Evolutionary conservation across 495 filamentous ascomycete species (phyloP).

Genomic region (Penicillium fimorum): DNA sequence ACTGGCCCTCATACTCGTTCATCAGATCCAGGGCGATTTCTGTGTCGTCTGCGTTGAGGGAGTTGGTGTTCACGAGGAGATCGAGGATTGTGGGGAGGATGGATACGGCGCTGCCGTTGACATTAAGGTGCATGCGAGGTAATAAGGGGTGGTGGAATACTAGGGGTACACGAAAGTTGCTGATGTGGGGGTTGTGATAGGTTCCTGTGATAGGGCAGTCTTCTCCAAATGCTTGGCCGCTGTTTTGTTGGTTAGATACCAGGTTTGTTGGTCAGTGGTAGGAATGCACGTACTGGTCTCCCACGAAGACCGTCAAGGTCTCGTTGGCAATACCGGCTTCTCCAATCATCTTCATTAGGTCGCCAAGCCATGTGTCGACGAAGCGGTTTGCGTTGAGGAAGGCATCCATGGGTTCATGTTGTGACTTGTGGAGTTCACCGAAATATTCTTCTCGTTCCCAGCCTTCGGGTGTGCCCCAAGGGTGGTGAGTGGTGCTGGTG

Average conservation of each 20-base stretch:
- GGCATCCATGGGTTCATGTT: conserved; percentile 35
- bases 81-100: conserved; percentile 51
- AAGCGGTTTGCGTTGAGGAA: conserved; percentile 46
- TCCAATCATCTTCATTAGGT: conserved; percentile 43
- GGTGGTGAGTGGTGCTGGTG: conserved; percentile 49
- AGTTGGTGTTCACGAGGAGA: conserved; percentile 41
- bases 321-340: conserved; percentile 47
- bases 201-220: conserved; percentile 40
- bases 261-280: conserved; percentile 32
- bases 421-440: conserved; percentile 25
- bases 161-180: conserved; percentile 45
- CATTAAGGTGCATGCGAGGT: conserved; percentile 38
- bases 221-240: conserved; percentile 42
- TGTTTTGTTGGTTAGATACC: conserved; percentile 29
- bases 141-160: conserved; percentile 45
- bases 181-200: conserved; percentile 47
- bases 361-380: conserved; percentile 47
- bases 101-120: conserved; percentile 41
- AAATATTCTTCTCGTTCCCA: conserved; percentile 35
- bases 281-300: conserved; percentile 36
- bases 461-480: conserved; percentile 38
- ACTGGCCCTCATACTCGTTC: conserved; percentile 48
- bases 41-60: conserved; percentile 32
- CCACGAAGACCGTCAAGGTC: conserved; percentile 50
- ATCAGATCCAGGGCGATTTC: conserved; percentile 36